A percentile compares a stretch with the other conserved stretches of the same genome.
These are phyloP conservation scores for Aaosphaeria pasadenensis DNA, from an alignment of 2,329 filamentous ascomycete species.

Conservation along the genomic window DNA sequence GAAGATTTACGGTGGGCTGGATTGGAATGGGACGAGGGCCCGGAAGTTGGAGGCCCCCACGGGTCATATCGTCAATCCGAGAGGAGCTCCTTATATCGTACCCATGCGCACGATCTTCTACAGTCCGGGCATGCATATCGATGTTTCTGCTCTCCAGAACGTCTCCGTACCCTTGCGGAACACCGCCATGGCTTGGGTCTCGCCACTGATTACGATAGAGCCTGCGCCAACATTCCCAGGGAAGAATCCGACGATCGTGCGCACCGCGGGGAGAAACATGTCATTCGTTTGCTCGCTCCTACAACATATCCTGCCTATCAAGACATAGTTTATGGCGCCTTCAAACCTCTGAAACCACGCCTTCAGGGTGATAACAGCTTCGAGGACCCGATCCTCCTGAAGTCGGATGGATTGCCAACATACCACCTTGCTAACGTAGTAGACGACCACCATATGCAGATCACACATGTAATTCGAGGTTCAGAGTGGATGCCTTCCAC, in stretches of 20 bases:
- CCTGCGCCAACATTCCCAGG: conserved; percentile 65
- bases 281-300: conserved; percentile 71
- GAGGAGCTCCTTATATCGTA: conserved; percentile 67
- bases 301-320: conserved; percentile 61
- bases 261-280: conserved; percentile 65
- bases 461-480: conserved; percentile 92
- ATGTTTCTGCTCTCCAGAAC: conserved; percentile 81
- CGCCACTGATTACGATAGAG: conserved; percentile 65
- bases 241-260: conserved; percentile 71
- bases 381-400: conserved; percentile 87
- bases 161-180: conserved; percentile 65
- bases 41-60: conserved; percentile 73
- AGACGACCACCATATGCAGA: conserved; percentile 91
- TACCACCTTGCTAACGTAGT: conserved; percentile 98
- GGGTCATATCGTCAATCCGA: conserved; percentile 90
- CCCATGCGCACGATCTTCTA: conserved; percentile 68
- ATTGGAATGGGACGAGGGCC: conserved; percentile 90
- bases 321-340: conserved; percentile 74
- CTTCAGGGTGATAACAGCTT: conserved; percentile 49
- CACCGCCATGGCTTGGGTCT: conserved; percentile 59
- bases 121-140: conserved; percentile 75
- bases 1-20: conserved; percentile 86
- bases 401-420: conserved; percentile 87
- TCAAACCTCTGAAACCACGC: conserved; percentile 28
- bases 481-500: conserved; percentile 97